phyloP scores from a whole-genome alignment of 1,284 basidiomycete genomes.

The Ustilago sp. region DNA sequence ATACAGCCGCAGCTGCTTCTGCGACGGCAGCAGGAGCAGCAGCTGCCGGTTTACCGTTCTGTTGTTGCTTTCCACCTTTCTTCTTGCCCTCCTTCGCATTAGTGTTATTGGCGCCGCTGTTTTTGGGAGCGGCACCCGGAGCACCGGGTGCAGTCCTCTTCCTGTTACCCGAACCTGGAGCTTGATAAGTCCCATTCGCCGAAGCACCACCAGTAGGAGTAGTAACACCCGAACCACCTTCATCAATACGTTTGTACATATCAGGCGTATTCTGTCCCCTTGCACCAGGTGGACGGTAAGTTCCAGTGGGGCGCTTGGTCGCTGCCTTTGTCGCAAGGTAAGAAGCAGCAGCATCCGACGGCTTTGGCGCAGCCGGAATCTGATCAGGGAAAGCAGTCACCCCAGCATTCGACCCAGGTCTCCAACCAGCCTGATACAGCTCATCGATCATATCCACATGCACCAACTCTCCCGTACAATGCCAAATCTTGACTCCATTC shows the following conservation, averaged over 20 bases:
- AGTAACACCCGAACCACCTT: constrained; percentile 72
- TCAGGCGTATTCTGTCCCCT: constrained; percentile 85
- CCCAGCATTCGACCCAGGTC: constrained; percentile 78
- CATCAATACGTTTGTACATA: constrained; percentile 88
- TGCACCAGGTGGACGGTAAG: constrained; percentile 74
- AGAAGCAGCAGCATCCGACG: constrained; percentile 75
- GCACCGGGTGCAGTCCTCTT: constrained; percentile 59
- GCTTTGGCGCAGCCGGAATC: constrained; percentile 80
- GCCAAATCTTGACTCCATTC: constrained; percentile 96
- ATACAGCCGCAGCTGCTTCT: constrained; percentile 14
- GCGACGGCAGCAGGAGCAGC: constrained; percentile 18
- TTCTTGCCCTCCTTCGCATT: constrained; percentile 31
- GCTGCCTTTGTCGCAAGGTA: constrained; percentile 65
- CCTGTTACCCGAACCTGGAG: constrained; percentile 43
- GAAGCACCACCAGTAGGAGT: constrained; percentile 35
- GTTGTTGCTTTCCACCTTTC: constrained; percentile 45
- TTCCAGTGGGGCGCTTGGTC: constrained; percentile 68
- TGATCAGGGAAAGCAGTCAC: constrained; percentile 79
- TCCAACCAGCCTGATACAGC: constrained; percentile 88
- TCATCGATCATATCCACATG: constrained; percentile 83
- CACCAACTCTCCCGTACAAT: constrained; percentile 86
- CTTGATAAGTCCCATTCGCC: constrained; percentile 50
- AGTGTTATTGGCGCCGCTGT: constrained; percentile 11
- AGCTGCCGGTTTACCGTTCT: constrained; percentile 38
- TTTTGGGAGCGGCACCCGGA: constrained; percentile 35